Percentiles rank a stretch among this genome's conserved stretches.
Conservation (phyloP, 305 asterid genomes). For the Fraxinus baroniana region DNA sequence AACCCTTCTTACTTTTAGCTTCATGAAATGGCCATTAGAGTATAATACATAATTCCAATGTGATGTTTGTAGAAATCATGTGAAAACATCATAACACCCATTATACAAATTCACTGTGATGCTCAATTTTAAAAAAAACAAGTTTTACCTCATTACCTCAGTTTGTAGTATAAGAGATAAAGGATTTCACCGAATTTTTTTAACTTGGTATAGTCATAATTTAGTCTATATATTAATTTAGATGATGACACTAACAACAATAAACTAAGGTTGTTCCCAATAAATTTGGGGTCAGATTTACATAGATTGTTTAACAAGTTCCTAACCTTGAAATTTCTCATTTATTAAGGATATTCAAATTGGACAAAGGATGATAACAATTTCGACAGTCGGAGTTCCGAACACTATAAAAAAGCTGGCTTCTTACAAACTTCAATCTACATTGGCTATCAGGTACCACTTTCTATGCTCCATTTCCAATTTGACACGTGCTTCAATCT, state of each 20-base stretch:
- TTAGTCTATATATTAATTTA: background rate
- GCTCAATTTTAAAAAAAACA: background rate
- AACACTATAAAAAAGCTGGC: slow-evolving; percentile 85
- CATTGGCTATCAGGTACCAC: slow-evolving; percentile 84
- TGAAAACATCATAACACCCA: background rate
- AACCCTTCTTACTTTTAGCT: background rate
- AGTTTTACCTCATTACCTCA: background rate
- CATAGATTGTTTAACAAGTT: slow-evolving; percentile 4
- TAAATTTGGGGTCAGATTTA: background rate
- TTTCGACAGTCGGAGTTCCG: slow-evolving; percentile 97
- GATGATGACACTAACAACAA: background rate
- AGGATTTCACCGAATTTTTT: background rate
- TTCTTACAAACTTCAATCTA: slow-evolving; percentile 91
- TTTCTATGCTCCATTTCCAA: slow-evolving; percentile 14
- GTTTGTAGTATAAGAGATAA: background rate
- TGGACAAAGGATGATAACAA: slow-evolving; percentile 98
- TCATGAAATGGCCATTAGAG: background rate
- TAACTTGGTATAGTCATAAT: background rate
- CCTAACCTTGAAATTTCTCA: slow-evolving; percentile 14
- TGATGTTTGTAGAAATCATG: background rate
- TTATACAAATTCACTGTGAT: background rate
- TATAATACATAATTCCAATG: background rate
- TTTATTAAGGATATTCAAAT: slow-evolving; percentile 72
- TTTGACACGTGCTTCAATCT: background rate
- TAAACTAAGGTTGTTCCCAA: background rate